A percentile compares a stretch with the other conserved stretches of the same genome.
Evolutionary conservation across 2,329 filamentous ascomycete species (phyloP).

Genomic region (Aulographum hederae): DNA sequence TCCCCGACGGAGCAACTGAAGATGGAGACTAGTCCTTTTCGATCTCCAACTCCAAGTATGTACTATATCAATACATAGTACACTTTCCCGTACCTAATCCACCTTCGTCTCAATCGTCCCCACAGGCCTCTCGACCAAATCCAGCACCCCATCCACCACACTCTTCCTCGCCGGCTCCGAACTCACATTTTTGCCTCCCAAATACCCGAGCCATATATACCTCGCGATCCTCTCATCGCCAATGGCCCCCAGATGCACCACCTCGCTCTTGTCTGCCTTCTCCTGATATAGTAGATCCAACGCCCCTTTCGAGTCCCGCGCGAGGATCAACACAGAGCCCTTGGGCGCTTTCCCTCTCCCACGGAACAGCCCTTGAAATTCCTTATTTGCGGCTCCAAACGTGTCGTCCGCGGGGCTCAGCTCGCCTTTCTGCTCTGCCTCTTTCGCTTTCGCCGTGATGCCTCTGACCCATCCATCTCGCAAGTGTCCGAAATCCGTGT

Average conservation of each 20-base stretch:
- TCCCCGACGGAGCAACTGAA: too few relatives aligned
- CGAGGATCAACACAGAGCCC: conserved; percentile 56
- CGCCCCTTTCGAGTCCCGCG: conserved; percentile 45
- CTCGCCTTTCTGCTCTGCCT: conserved; percentile 28
- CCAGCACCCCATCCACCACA: conserved; percentile 75
- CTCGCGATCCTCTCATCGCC: conserved; percentile 63
- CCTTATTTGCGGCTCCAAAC: conserved; percentile 56
- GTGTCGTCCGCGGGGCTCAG: conserved; percentile 47
- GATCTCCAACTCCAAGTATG: not conserved
- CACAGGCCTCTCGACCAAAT: conserved; percentile 71
- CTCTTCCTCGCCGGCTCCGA: conserved; percentile 65
- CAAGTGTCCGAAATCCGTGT: conserved; percentile 86
- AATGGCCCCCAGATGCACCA: conserved; percentile 45
- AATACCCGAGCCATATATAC: conserved; percentile 75
- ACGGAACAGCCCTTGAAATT: conserved; percentile 70
- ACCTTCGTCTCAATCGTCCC: conserved; percentile 76
- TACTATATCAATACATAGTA: not conserved
- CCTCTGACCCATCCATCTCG: conserved; percentile 81
- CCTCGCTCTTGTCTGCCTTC: conserved; percentile 24
- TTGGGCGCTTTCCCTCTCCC: conserved; percentile 62
- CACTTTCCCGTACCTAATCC: conserved; percentile 15
- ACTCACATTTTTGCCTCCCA: conserved; percentile 72
- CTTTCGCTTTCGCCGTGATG: conserved; percentile 54
- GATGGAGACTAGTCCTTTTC: too few relatives aligned
- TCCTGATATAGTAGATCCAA: conserved; percentile 51